A percentile compares a stretch with the other conserved stretches of the same genome.
Evolutionary conservation across 257 asterid species (phyloP).

Genomic region (Solanum etuberosum): DNA sequence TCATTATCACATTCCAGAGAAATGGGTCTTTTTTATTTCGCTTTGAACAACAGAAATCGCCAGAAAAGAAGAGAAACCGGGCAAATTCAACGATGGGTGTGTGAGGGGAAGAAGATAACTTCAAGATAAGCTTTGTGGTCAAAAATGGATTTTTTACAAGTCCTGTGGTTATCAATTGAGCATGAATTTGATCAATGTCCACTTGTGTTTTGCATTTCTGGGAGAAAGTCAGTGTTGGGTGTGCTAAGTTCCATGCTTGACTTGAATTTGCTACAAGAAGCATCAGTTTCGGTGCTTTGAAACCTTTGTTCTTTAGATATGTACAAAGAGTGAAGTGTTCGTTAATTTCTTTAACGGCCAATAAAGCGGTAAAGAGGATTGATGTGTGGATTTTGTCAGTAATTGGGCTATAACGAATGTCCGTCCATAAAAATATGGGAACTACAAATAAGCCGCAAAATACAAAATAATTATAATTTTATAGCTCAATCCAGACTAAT

Average conservation of each 20-base stretch:
- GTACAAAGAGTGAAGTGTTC: neutral
- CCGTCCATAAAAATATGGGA: neutral
- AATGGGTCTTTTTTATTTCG: constrained; percentile 35
- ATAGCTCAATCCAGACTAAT: too few species aligned
- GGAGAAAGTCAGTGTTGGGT: constrained; percentile 20
- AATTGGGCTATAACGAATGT: neutral
- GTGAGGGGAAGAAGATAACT: constrained; percentile 32
- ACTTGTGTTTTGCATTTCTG: constrained; percentile 50
- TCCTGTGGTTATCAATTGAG: constrained; percentile 60
- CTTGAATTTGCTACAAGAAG: constrained; percentile 27
- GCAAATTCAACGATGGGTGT: constrained; percentile 38
- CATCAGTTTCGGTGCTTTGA: constrained; percentile 18
- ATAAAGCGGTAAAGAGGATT: neutral
- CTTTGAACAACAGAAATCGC: neutral
- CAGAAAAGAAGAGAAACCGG: constrained; percentile 32
- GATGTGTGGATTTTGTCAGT: neutral
- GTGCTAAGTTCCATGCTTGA: constrained; percentile 45
- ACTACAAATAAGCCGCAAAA: neutral
- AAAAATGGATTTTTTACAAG: constrained; percentile 31
- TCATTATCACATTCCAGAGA: constrained; percentile 64
- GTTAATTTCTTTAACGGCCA: neutral
- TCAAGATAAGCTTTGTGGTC: constrained; percentile 44
- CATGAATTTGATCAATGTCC: constrained; percentile 51
- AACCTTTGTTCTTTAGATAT: neutral
- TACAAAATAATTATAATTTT: too few species aligned